A percentile compares a stretch with the other conserved stretches of the same genome.
Conservation (phyloP, 108 stramenopile species). For the Chaetoceros tenuissimus region DNA sequence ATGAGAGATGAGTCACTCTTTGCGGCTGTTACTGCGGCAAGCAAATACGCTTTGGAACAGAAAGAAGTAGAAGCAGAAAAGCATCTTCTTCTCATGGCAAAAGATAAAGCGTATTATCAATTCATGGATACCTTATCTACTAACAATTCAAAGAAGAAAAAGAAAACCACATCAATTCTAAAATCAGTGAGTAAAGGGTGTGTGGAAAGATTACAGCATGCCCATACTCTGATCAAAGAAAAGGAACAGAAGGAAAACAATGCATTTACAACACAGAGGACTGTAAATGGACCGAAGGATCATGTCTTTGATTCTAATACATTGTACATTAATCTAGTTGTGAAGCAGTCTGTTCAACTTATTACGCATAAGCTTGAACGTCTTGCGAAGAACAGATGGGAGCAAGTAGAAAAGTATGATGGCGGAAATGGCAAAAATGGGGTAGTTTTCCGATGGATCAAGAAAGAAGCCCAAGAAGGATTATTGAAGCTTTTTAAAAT, state of each 20-base stretch:
- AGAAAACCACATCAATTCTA: conserved; percentile 11
- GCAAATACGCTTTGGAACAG: conserved; percentile 18
- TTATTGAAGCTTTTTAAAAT: conserved; percentile 6
- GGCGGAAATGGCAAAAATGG: not conserved
- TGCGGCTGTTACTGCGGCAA: conserved; percentile 32
- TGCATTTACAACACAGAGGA: conserved; percentile 33
- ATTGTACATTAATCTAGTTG: conserved; percentile 70
- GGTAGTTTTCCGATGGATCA: not conserved
- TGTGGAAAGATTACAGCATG: conserved; percentile 63
- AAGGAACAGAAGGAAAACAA: conserved; percentile 21
- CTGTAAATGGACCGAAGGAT: conserved; percentile 13
- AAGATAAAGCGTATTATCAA: conserved; percentile 64
- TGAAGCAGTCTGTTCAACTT: conserved; percentile 65
- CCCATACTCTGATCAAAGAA: conserved; percentile 67
- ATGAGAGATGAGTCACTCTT: conserved; percentile 59
- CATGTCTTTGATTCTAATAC: conserved; percentile 39
- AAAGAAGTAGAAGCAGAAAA: conserved; percentile 45
- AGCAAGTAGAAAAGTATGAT: conserved; percentile 20
- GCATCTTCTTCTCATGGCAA: conserved; percentile 36
- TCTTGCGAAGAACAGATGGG: conserved; percentile 65
- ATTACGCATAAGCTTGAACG: conserved; percentile 66
- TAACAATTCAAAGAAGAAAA: conserved; percentile 11
- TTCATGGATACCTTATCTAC: conserved; percentile 28
- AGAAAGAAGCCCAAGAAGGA: conserved; percentile 7
- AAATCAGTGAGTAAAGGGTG: conserved; percentile 29